Conservation (phyloP, 2,329 filamentous ascomycete species). For the Mariannaea sp. region DNA sequence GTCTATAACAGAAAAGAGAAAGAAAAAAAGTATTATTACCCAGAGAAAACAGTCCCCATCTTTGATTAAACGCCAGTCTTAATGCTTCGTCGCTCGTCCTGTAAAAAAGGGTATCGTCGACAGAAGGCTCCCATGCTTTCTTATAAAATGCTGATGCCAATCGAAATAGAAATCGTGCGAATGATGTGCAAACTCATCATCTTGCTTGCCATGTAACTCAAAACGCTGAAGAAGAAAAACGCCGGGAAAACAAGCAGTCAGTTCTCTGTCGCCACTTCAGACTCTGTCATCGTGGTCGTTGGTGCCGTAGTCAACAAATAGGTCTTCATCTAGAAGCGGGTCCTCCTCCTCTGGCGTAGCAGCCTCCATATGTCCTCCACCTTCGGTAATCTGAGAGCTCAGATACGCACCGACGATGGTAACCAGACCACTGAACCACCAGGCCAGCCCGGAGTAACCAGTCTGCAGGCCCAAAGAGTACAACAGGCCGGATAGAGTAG, state of each 20-base stretch:
- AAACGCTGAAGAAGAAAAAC: constrained; percentile 36
- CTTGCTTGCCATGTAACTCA: constrained; percentile 24
- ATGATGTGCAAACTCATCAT: constrained; percentile 25
- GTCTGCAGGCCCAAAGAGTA: constrained; percentile 79
- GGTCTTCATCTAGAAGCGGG: constrained; percentile 39
- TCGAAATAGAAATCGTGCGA: constrained; percentile 31
- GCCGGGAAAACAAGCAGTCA: constrained; percentile 24
- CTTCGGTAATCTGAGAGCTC: constrained; percentile 76
- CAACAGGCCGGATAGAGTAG: constrained; percentile 82
- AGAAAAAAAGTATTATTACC: constrained; percentile 3
- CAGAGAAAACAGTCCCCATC: constrained; percentile 14
- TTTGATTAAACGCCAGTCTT: constrained; percentile 20
- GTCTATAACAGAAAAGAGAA: constrained; percentile 4
- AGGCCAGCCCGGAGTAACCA: constrained; percentile 86
- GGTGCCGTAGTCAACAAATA: constrained; percentile 41
- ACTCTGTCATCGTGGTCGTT: constrained; percentile 41
- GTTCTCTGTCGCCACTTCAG: constrained; percentile 21
- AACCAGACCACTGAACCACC: constrained; percentile 87
- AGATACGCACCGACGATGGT: constrained; percentile 75
- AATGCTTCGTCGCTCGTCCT: constrained; percentile 21
- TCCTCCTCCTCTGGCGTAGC: constrained; percentile 48
- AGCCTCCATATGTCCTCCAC: constrained; percentile 52
- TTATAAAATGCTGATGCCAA: constrained; percentile 22
- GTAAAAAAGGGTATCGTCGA: constrained; percentile 22
- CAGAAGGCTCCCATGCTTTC: constrained; percentile 9